Evolutionary conservation across 441 rosid genomes (phyloP).

Genomic region (Erysimum pusillum): DNA sequence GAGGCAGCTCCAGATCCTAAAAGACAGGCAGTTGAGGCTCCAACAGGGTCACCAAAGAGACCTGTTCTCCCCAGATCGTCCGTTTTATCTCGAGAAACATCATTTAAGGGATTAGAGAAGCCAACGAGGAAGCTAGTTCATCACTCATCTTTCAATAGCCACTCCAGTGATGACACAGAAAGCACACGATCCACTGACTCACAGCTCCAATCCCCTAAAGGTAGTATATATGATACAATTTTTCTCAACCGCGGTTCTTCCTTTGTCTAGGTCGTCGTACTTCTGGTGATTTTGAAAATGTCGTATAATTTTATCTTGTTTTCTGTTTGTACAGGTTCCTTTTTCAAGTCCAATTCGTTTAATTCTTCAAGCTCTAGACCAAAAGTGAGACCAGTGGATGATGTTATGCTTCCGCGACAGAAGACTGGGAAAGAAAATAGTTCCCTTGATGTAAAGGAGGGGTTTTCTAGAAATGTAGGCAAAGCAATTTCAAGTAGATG

Average conservation of each 20-base stretch:
- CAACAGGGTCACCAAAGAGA: slow-evolving; percentile 65
- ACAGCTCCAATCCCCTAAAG: slow-evolving; percentile 63
- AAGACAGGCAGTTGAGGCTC: slow-evolving; percentile 71
- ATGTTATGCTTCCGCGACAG: slow-evolving; percentile 62
- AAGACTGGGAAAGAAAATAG: slow-evolving; percentile 57
- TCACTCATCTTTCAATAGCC: slow-evolving; percentile 55
- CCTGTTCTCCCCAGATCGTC: slow-evolving; percentile 59
- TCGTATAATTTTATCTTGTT: slow-evolving; percentile 33
- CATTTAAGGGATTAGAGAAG: slow-evolving; percentile 76
- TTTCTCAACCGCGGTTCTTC: slow-evolving; percentile 30
- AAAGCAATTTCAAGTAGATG: slow-evolving; percentile 80
- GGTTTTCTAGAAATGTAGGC: slow-evolving; percentile 59
- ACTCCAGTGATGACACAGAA: slow-evolving; percentile 59
- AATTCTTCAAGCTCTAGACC: slow-evolving; percentile 64
- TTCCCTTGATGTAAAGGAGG: slow-evolving; percentile 64
- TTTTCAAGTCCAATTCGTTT: slow-evolving; percentile 83
- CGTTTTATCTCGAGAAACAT: slow-evolving; percentile 69
- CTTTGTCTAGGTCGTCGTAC: slow-evolving; percentile 22
- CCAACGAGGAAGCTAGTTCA: slow-evolving; percentile 63
- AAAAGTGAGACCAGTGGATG: slow-evolving; percentile 78
- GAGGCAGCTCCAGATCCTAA: slow-evolving; percentile 61
- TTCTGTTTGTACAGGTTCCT: slow-evolving; percentile 62
- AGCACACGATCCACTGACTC: slow-evolving; percentile 57
- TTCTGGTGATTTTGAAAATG: slow-evolving; percentile 13
- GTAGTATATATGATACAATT: slow-evolving; percentile 51